Evolutionary conservation across 1,284 basidiomycete species (phyloP).

Genomic region (Heterobasidion annosum): DNA sequence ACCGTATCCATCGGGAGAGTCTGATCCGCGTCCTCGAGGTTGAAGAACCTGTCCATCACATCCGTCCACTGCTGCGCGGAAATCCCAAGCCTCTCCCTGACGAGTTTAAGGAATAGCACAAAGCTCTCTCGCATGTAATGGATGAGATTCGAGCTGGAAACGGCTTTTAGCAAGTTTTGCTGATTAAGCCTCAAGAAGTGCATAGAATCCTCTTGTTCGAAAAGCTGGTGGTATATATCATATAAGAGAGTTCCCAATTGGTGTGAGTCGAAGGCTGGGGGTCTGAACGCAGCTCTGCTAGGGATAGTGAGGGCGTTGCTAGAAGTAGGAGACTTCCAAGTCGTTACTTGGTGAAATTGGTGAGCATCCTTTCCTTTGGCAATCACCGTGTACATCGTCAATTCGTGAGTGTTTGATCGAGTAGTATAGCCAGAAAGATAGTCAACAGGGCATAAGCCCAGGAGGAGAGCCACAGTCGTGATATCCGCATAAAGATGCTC

Average conservation of each 20-base stretch:
- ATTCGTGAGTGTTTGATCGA: constrained; percentile 34
- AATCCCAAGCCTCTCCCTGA: constrained; percentile 19
- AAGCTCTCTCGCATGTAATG: constrained; percentile 39
- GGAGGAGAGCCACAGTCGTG: constrained; percentile 27
- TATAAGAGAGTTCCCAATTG: constrained; percentile 34
- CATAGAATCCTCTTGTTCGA: constrained; percentile 25
- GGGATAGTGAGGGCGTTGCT: constrained; percentile 14
- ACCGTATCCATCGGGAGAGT: neutral
- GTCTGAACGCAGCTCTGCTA: neutral
- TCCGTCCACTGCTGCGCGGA: neutral
- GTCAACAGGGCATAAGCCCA: constrained; percentile 31
- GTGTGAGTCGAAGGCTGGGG: constrained; percentile 17
- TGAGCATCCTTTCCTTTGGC: neutral
- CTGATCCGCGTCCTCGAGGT: neutral
- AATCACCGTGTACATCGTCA: constrained; percentile 12
- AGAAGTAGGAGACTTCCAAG: constrained; percentile 29
- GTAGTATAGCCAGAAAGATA: constrained; percentile 33
- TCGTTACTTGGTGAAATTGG: constrained; percentile 33
- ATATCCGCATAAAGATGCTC: constrained; percentile 29
- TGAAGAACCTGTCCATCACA: neutral
- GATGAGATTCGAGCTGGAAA: constrained; percentile 12
- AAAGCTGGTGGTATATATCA: constrained; percentile 38
- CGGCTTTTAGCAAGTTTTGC: constrained; percentile 11
- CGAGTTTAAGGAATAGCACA: constrained; percentile 28
- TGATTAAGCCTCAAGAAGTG: constrained; percentile 6